Base-by-base conservation (phyloP, 116 monocot species). In the Trichopus zeylanicus region DNA sequence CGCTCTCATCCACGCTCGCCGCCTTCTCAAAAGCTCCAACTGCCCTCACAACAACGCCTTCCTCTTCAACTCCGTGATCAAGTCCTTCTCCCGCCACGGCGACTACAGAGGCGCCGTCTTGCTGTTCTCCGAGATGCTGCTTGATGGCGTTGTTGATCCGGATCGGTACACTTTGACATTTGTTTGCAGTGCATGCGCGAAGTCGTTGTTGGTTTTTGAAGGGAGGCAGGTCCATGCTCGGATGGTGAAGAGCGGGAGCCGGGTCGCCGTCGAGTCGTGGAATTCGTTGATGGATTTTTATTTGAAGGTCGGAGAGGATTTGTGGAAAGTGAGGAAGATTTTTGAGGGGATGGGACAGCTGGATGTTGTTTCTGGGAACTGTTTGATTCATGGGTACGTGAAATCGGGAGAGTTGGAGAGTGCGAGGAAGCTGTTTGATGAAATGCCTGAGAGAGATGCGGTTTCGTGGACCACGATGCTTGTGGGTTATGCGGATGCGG, bases 61-160 rank as follows among this genome's bases (percentile, higher is more conserved):
- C 56, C 27, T 52, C 42, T 74, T 57, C 48, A 74, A 74, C 56
- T 21, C 62, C 19, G 9, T 74, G 56, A 74, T 74, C 49, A 74
- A 51, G 46, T 48, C 27, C 35, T 74, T 57, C 34, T 55, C 53
- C 3, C 31, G 31, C 29, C 4, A 21, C 19, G 68, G 68, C 25
- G 59, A 59, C 22, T 51, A 24, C 10, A 26, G 20, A 8, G 12
- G 33, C 15, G 68, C 68, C 31, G 18, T 60, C 19, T 31, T 25
- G 1, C 24, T 60, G n/a, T 51, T 52, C 11, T 22, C 35, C 32
- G n/a, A 31, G 4, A 67, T 57, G 57, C 4, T 67, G 1, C 24
- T 18, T 16, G 32, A 26, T 6, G 57, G 18, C 51, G 46, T 2
- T 27, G 52, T 37, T 3, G 21, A 15, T 25, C 58, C 68, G 6